Conservation (phyloP, 2,329 filamentous ascomycete genomes). For the Calonectria hawksworthii region DNA sequence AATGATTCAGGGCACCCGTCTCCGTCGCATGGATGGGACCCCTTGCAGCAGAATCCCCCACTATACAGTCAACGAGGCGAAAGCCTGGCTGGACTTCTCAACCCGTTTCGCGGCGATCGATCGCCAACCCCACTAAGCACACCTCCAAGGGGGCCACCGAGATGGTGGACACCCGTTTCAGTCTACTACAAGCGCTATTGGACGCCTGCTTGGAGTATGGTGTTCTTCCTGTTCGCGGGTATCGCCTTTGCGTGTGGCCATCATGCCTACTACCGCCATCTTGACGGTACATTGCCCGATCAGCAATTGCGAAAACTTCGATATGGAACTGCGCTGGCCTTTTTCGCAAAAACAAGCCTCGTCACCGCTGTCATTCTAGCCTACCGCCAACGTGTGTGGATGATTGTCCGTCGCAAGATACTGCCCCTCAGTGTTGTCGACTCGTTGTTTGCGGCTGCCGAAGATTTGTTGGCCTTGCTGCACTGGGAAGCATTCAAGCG, state of each 20-base stretch:
- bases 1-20: neutral
- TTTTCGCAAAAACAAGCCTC: constrained; percentile 42
- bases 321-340: constrained; percentile 41
- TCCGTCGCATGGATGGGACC: neutral
- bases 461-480: constrained; percentile 40
- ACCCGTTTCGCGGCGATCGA: neutral
- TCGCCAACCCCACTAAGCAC: neutral
- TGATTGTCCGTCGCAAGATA: constrained; percentile 43
- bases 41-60: neutral
- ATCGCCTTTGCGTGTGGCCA: constrained; percentile 42
- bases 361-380: constrained; percentile 41
- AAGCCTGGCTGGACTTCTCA: neutral
- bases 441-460: constrained; percentile 42
- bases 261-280: constrained; percentile 25
- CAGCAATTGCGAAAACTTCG: constrained; percentile 40
- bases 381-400: constrained; percentile 42
- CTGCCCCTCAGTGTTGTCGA: constrained; percentile 41
- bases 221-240: constrained; percentile 34
- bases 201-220: constrained; percentile 41
- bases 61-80: neutral
- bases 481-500: constrained; percentile 42
- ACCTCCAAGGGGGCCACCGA: neutral
- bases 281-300: constrained; percentile 28
- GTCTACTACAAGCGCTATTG: neutral
- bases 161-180: neutral